These are phyloP conservation scores for Tetrapisispora iriomotensis DNA, from an alignment of 805 yeast species.

Conservation along the genomic window DNA sequence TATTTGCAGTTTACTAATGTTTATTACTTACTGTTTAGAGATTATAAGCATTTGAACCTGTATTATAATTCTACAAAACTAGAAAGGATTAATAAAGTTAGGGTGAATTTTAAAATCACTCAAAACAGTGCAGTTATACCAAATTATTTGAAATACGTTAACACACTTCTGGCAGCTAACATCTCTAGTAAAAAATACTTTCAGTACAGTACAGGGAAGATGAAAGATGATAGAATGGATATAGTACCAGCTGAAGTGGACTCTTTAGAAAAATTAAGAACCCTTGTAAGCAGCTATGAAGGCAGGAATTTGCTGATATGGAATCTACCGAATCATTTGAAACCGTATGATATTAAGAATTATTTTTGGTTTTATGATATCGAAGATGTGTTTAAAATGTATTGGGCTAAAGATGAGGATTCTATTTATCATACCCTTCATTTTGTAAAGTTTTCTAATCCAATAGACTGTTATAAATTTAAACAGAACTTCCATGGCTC, in stretches of 20 bases:
- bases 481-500: constrained; percentile 44
- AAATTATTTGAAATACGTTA: constrained; percentile 2
- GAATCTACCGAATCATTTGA: constrained; percentile 21
- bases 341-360: constrained; percentile 11
- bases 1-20: constrained; percentile 24
- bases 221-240: not conserved
- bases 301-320: constrained; percentile 22
- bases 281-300: too few species aligned
- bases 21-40: constrained; percentile 18
- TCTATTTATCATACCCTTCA: constrained; percentile 14
- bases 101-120: constrained; percentile 11
- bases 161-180: constrained; percentile 16
- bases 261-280: constrained; percentile 14
- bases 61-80: constrained; percentile 10
- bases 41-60: constrained; percentile 8
- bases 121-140: not conserved
- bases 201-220: constrained; percentile 2
- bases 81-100: constrained; percentile 13
- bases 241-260: constrained; percentile 2
- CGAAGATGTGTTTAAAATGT: constrained; percentile 20
- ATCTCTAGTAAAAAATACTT: constrained; percentile 13
- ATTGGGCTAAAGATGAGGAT: constrained; percentile 13
- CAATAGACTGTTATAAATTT: constrained; percentile 40
- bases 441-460: constrained; percentile 33
- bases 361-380: constrained; percentile 27